Evolutionary conservation across 331 rosid species (phyloP).

Genomic region (Prunus yedoensis): DNA sequence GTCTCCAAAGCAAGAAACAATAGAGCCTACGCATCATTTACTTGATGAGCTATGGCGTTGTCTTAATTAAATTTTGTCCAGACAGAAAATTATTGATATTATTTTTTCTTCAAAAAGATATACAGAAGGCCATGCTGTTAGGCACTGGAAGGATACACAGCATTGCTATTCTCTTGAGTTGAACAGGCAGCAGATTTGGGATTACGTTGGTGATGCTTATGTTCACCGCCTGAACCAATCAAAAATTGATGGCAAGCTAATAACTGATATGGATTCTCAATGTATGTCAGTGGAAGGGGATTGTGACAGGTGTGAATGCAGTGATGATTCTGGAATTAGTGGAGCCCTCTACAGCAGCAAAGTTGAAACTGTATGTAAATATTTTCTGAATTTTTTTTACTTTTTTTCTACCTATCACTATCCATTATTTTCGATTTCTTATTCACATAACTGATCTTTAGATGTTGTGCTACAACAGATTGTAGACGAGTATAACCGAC

Average conservation of each 20-base stretch:
- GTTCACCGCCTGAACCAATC: slow-evolving; percentile 92
- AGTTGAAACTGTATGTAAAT: slow-evolving; percentile 74
- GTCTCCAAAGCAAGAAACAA: slow-evolving; percentile 6
- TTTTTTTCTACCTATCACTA: not conserved
- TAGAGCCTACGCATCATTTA: not conserved
- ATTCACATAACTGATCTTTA: slow-evolving; percentile 27
- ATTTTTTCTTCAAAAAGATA: slow-evolving; percentile 43
- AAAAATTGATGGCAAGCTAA: slow-evolving; percentile 70
- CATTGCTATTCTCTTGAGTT: slow-evolving; percentile 95
- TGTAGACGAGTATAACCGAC: slow-evolving; percentile 89
- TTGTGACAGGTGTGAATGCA: slow-evolving; percentile 60
- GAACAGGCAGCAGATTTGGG: slow-evolving; percentile 91
- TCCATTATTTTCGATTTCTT: not conserved
- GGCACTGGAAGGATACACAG: slow-evolving; percentile 77
- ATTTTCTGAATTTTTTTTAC: not conserved
- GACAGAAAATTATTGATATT: not conserved
- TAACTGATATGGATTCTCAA: slow-evolving; percentile 45
- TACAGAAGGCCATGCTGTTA: slow-evolving; percentile 90
- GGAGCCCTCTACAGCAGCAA: slow-evolving; percentile 83
- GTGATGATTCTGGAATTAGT: slow-evolving; percentile 68
- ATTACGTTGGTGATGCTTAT: slow-evolving; percentile 80
- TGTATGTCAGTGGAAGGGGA: slow-evolving; percentile 65
- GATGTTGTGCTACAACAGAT: slow-evolving; percentile 54
- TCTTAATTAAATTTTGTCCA: not conserved
- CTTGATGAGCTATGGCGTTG: not conserved